Conservation (phyloP, 805 yeast genomes). For the Candida patagonica region DNA sequence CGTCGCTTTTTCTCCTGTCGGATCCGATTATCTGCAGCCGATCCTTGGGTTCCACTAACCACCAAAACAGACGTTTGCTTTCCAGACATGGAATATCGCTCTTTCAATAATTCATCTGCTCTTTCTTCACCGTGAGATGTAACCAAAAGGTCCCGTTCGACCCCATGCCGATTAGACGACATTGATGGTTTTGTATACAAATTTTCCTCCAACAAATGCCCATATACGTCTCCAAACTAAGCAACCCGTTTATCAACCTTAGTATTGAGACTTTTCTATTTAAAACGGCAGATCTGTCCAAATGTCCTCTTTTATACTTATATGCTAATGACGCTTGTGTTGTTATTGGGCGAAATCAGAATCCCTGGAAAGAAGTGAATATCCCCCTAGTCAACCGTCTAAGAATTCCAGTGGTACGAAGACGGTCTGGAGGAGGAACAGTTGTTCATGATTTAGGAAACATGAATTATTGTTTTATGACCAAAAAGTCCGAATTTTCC, state of each 20-base stretch:
- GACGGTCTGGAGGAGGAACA: conserved; percentile 92
- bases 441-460: conserved; percentile 93
- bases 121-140: conserved; percentile 23
- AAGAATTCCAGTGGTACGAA: conserved; percentile 59
- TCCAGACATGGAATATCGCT: conserved; percentile 30
- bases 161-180: too few relatives aligned
- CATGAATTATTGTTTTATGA: conserved; percentile 74
- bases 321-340: conserved; percentile 77
- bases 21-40: background rate
- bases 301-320: conserved; percentile 43
- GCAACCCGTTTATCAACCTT: conserved; percentile 64
- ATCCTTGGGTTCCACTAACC: conserved; percentile 10
- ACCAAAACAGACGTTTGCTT: conserved; percentile 29
- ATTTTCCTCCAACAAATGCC: too few relatives aligned
- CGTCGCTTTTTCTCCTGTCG: conserved; percentile 7
- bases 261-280: conserved; percentile 78
- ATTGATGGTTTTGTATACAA: too few relatives aligned
- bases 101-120: conserved; percentile 28
- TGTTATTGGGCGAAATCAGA: conserved; percentile 94
- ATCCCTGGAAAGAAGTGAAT: conserved; percentile 83
- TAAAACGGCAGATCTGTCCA: conserved; percentile 42
- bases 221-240: conserved; percentile 47
- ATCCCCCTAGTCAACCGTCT: conserved; percentile 41
- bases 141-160: conserved; percentile 23
- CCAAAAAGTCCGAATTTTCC: conserved; percentile 53